A percentile compares a stretch with the other conserved stretches of the same genome.
Conservation (phyloP, 495 filamentous ascomycete genomes). For the Patellaria atrata region DNA sequence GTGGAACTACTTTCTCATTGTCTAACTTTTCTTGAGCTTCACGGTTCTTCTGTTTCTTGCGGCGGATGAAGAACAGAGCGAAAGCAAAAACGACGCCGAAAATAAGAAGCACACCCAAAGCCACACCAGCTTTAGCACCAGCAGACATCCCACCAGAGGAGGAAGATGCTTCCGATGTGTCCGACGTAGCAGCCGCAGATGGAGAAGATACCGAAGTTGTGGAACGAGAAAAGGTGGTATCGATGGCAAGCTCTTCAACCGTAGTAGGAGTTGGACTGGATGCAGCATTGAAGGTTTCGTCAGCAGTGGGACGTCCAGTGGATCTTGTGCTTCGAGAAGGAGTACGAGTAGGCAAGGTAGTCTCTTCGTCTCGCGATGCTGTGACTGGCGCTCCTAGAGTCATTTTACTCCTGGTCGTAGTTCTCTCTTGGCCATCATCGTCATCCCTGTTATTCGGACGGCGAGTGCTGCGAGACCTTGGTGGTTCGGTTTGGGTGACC, state of each 20-base stretch:
- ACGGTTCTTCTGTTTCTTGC: slow-evolving; percentile 46
- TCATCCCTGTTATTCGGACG: slow-evolving; percentile 11
- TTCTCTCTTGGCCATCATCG: slow-evolving; percentile 4
- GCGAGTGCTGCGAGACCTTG: slow-evolving; percentile 6
- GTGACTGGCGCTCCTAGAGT: too few relatives aligned
- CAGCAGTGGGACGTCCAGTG: too few relatives aligned
- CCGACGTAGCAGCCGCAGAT: slow-evolving; percentile 15
- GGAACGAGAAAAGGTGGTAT: slow-evolving; percentile 15
- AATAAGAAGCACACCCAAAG: slow-evolving; percentile 57
- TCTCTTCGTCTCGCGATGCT: too few relatives aligned
- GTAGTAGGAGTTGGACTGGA: background rate
- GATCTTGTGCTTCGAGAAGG: too few relatives aligned
- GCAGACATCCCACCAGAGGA: slow-evolving; percentile 37
- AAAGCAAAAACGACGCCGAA: slow-evolving; percentile 46
- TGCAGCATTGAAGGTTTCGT: slow-evolving; percentile 1
- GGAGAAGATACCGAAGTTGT: slow-evolving; percentile 23
- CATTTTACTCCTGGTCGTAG: too few relatives aligned
- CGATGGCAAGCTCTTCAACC: background rate
- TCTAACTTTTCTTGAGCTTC: slow-evolving; percentile 33
- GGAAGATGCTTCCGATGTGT: slow-evolving; percentile 21
- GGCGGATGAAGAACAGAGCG: slow-evolving; percentile 49
- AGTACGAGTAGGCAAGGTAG: too few relatives aligned
- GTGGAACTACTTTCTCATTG: slow-evolving; percentile 45
- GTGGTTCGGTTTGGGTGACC: slow-evolving; percentile 29
- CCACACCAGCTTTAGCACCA: slow-evolving; percentile 70